Conservation (phyloP, 352 stramenopile species). For the Pilasporangium apinafurcum region DNA sequence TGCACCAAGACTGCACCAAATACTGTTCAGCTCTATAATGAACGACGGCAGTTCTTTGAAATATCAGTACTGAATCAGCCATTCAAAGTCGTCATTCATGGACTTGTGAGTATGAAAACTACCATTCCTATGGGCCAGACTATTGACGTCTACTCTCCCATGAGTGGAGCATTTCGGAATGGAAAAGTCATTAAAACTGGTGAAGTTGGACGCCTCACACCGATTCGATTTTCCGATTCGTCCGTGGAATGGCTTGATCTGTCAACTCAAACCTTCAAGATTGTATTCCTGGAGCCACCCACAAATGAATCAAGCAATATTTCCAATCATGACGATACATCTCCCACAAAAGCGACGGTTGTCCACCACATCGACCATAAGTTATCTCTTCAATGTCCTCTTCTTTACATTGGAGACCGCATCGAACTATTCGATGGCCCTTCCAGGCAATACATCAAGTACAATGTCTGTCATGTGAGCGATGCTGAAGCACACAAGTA, state of each 20-base stretch:
- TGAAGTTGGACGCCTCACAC: conserved; percentile 30
- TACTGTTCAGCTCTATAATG: conserved; percentile 56
- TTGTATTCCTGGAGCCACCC: conserved; percentile 23
- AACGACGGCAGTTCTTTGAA: conserved; percentile 43
- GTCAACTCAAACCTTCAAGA: conserved; percentile 46
- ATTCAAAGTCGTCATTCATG: conserved; percentile 57
- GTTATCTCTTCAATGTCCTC: conserved; percentile 1
- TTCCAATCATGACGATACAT: background rate
- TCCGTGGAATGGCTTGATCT: conserved; percentile 51
- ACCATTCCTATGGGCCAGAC: conserved; percentile 32
- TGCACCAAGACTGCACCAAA: conserved; percentile 25
- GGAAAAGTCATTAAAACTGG: conserved; percentile 34
- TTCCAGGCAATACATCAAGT: conserved; percentile 22
- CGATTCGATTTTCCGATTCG: conserved; percentile 16
- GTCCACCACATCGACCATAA: conserved; percentile 1
- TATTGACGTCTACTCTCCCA: conserved; percentile 50
- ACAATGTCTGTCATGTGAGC: conserved; percentile 9
- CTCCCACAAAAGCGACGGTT: background rate
- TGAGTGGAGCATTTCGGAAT: conserved; percentile 26
- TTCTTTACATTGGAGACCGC: conserved; percentile 11
- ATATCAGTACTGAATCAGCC: conserved; percentile 18
- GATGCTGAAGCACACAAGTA: conserved; percentile 14
- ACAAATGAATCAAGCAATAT: background rate
- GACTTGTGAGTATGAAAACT: conserved; percentile 32
- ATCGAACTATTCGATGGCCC: conserved; percentile 21